A percentile compares a stretch with the other conserved stretches of the same genome.
These are phyloP conservation scores for Thalassiosira sp. DNA, from an alignment of 352 stramenopile species.

Conservation along the genomic window DNA sequence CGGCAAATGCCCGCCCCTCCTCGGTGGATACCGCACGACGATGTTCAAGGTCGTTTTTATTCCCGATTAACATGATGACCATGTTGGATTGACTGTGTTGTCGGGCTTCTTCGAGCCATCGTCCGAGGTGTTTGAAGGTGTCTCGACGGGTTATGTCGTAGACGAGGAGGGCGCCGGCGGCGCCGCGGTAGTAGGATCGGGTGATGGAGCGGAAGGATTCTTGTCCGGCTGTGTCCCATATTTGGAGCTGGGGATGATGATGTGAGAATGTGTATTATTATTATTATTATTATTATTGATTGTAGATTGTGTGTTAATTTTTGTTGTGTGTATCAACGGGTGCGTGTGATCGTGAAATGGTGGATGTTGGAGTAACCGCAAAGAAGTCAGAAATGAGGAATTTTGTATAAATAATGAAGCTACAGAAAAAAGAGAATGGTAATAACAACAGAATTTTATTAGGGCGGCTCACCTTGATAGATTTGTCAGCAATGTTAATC, in stretches of 20 bases:
- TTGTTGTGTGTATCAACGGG: too few species aligned
- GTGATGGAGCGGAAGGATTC: constrained; percentile 99
- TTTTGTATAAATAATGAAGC: not conserved
- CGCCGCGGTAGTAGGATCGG: constrained; percentile 97
- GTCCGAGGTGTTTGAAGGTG: constrained; percentile 98
- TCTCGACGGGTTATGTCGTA: constrained; percentile 98
- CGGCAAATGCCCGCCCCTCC: constrained; percentile 97
- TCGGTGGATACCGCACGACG: constrained; percentile 93
- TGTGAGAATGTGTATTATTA: too few species aligned
- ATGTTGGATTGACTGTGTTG: constrained; percentile 99
- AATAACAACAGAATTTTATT: too few species aligned
- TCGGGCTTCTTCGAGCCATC: constrained; percentile 97
- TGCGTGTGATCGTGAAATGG: too few species aligned
- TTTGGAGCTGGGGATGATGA: constrained; percentile 76
- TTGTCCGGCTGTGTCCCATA: constrained; percentile 90
- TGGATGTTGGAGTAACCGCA: too few species aligned
- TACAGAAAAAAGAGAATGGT: constrained; percentile 58
- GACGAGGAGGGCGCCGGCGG: constrained; percentile 94
- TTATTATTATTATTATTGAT: too few species aligned
- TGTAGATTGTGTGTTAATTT: constrained; percentile 61
- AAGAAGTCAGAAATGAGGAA: too few species aligned
- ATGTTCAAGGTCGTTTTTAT: constrained; percentile 97
- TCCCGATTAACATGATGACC: constrained; percentile 99
- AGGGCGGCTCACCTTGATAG: constrained; percentile 97
- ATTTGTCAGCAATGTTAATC: constrained; percentile 98